Evolutionary conservation across 176 grass and related monocot genomes (phyloP).

Genomic region (Zizania latifolia): DNA sequence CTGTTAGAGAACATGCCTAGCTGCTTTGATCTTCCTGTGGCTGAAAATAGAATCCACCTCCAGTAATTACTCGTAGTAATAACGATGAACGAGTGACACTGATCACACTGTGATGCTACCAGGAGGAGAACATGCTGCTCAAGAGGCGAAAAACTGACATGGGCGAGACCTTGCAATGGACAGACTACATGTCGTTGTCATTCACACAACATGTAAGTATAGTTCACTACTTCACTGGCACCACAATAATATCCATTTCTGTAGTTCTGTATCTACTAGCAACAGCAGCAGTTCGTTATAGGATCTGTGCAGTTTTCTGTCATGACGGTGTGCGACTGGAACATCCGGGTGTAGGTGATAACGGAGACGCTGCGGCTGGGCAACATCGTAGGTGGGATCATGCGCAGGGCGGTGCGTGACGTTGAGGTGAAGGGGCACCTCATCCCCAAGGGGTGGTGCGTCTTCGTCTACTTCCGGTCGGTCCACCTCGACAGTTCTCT

Average conservation of each 20-base stretch:
- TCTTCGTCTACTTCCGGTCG: slow-evolving; percentile 86
- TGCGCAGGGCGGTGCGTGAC: slow-evolving; percentile 81
- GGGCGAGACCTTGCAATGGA: slow-evolving; percentile 70
- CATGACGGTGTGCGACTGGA: not conserved
- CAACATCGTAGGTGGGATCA: slow-evolving; percentile 92
- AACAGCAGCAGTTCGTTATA: too few relatives aligned
- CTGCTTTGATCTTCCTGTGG: too few relatives aligned
- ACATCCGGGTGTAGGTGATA: slow-evolving; percentile 37
- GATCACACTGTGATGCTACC: not conserved
- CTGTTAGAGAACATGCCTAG: slow-evolving; percentile 36
- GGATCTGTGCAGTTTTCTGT: not conserved
- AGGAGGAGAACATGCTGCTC: slow-evolving; percentile 89
- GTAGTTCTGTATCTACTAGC: not conserved
- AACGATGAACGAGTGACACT: too few relatives aligned
- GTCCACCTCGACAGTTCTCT: slow-evolving; percentile 67
- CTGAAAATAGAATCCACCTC: not conserved
- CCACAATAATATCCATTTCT: too few relatives aligned
- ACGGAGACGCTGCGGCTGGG: slow-evolving; percentile 74
- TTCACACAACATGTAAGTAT: slow-evolving; percentile 87
- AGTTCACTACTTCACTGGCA: too few relatives aligned
- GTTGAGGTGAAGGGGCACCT: slow-evolving; percentile 85
- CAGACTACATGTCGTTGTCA: slow-evolving; percentile 78
- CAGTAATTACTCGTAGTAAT: not conserved
- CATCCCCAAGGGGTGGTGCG: slow-evolving; percentile 92
- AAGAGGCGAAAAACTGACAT: slow-evolving; percentile 43